Percentiles rank a stretch among this genome's conserved stretches.
Evolutionary conservation across 768 basidiomycete genomes (phyloP).

Genomic region (Serendipita sp.): DNA sequence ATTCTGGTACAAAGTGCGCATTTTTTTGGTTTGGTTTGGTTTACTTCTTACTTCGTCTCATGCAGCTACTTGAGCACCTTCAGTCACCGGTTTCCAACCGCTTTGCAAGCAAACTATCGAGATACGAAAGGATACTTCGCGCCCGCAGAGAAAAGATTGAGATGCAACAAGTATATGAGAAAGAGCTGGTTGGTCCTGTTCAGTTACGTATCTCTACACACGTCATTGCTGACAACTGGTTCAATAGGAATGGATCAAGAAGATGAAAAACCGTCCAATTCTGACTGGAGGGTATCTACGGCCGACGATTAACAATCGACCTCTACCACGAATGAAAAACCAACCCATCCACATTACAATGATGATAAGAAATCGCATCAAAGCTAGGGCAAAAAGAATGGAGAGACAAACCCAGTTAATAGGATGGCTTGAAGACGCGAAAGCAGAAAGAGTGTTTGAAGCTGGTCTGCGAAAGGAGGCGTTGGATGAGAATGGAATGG

Average conservation of each 20-base stretch:
- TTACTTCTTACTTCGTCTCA: slow-evolving; percentile 20
- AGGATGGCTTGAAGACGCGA: slow-evolving; percentile 21
- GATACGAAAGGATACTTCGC: slow-evolving; percentile 44
- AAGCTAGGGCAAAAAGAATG: slow-evolving; percentile 30
- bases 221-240: background rate
- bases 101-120: slow-evolving; percentile 26
- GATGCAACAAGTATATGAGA: slow-evolving; percentile 29
- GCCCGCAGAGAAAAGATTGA: slow-evolving; percentile 31
- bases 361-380: slow-evolving; percentile 43
- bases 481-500: background rate
- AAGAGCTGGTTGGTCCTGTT: slow-evolving; percentile 33
- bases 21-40: background rate
- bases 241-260: slow-evolving; percentile 36
- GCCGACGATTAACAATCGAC: slow-evolving; percentile 43
- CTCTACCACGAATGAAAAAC: slow-evolving; percentile 64
- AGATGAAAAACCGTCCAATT: slow-evolving; percentile 42
- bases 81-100: slow-evolving; percentile 25
- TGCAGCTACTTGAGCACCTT: slow-evolving; percentile 36
- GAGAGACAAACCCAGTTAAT: slow-evolving; percentile 19
- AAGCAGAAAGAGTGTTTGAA: slow-evolving; percentile 22
- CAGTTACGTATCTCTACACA: background rate
- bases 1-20: background rate
- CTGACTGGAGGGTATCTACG: slow-evolving; percentile 58
- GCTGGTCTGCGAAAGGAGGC: background rate
- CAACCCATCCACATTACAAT: slow-evolving; percentile 56